Conservation (phyloP, 257 asterid genomes). For the Cinchona pubescens region DNA sequence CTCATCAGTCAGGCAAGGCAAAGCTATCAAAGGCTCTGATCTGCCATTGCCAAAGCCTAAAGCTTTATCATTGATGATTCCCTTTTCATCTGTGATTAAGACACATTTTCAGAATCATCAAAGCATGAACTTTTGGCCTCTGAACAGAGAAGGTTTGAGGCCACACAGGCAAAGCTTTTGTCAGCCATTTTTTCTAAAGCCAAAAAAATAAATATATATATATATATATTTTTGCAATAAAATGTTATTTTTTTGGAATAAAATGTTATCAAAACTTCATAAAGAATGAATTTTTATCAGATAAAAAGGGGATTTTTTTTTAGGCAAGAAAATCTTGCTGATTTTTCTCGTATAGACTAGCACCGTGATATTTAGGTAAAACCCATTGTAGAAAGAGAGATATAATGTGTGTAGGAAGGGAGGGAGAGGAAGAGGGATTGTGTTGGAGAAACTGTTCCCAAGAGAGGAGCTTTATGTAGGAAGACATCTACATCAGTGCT, state of each 20-base stretch:
- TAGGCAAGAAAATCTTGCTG: slow-evolving; percentile 1
- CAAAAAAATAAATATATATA: slow-evolving; percentile 11
- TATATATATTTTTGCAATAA: no score
- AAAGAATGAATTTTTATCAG: slow-evolving; percentile 39
- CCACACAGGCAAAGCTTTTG: slow-evolving; percentile 36
- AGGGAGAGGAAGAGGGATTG: slow-evolving; percentile 28
- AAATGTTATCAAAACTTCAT: slow-evolving; percentile 28
- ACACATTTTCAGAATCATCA: slow-evolving; percentile 37
- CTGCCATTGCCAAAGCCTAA: slow-evolving; percentile 33
- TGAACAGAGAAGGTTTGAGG: slow-evolving; percentile 54
- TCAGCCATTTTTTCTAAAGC: slow-evolving; percentile 46
- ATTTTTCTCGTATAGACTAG: slow-evolving; percentile 6
- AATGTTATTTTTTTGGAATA: no score
- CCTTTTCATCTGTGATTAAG: slow-evolving; percentile 24
- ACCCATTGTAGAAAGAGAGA: slow-evolving; percentile 14
- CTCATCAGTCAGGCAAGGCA: slow-evolving; percentile 46
- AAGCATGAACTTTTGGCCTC: slow-evolving; percentile 38
- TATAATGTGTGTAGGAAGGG: slow-evolving; percentile 5
- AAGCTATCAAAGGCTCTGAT: slow-evolving; percentile 40
- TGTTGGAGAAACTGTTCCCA: slow-evolving; percentile 35
- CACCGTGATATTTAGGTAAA: slow-evolving; percentile 1
- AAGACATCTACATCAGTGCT: slow-evolving; percentile 42
- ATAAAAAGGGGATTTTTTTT: not conserved
- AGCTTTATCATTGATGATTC: slow-evolving; percentile 31
- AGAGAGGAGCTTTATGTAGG: slow-evolving; percentile 51